These are phyloP conservation scores for Scheffersomyces spartinae DNA, from an alignment of 805 yeast species.

Conservation along the genomic window DNA sequence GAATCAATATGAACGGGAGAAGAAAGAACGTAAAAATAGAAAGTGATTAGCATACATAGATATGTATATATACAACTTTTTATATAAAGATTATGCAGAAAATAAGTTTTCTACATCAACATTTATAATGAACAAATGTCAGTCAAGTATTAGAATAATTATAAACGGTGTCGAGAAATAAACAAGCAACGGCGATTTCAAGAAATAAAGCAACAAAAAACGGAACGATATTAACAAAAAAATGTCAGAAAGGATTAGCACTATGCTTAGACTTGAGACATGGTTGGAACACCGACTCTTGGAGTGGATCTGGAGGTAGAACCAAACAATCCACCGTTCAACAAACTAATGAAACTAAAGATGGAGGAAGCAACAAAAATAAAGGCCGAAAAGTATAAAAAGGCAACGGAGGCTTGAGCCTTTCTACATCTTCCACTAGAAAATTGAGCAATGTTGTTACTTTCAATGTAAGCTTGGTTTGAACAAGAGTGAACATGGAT, in stretches of 20 bases:
- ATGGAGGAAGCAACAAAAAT: conserved; percentile 57
- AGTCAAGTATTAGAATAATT: too few species aligned
- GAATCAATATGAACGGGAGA: conserved; percentile 84
- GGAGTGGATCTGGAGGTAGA: conserved; percentile 36
- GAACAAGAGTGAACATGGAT: conserved; percentile 79
- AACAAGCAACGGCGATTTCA: too few species aligned
- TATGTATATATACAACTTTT: too few species aligned
- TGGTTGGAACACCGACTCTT: conserved; percentile 81
- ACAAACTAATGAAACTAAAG: conserved; percentile 45
- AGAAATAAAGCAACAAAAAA: too few species aligned
- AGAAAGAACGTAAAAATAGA: conserved; percentile 44
- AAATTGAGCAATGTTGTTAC: conserved; percentile 67
- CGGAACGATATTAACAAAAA: too few species aligned
- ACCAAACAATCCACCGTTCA: conserved; percentile 38
- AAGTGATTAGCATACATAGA: too few species aligned
- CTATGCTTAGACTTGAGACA: conserved; percentile 80
- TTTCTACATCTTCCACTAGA: conserved; percentile 81
- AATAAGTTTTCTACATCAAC: too few species aligned
- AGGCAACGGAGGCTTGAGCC: conserved; percentile 77
- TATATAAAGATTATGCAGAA: too few species aligned
- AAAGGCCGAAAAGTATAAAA: conserved; percentile 76
- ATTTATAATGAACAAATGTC: too few species aligned
- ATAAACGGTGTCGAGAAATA: too few species aligned
- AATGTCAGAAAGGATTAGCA: too few species aligned
- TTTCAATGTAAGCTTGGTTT: conserved; percentile 50